A percentile compares a stretch with the other conserved stretches of the same genome.
Evolutionary conservation across 192 early-diverging fungal genomes (phyloP).

Genomic region (Coemansia erecta): DNA sequence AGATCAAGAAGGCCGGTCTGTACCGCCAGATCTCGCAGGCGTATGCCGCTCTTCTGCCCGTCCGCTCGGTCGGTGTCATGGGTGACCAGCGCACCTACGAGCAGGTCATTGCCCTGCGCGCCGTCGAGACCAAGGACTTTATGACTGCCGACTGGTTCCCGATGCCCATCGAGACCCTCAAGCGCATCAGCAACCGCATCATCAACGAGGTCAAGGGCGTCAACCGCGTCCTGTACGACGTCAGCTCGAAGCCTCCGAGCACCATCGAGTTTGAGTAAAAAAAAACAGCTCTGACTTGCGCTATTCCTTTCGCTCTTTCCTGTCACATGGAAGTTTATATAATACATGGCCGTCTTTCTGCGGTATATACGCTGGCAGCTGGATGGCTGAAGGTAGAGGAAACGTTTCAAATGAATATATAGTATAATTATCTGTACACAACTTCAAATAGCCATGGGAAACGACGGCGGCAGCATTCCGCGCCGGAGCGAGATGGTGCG

Average conservation of each 20-base stretch:
- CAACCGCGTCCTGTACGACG: conserved; percentile 96
- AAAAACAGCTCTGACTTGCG: too few species aligned
- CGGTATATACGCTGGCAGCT: too few species aligned
- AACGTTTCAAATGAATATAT: background rate
- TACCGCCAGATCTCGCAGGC: conserved; percentile 98
- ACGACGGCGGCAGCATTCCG: conserved; percentile 56
- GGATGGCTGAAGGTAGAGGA: too few species aligned
- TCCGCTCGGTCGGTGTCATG: conserved; percentile 98
- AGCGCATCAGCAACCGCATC: conserved; percentile 91
- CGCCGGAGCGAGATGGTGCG: conserved; percentile 52
- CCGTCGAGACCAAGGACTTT: conserved; percentile 94
- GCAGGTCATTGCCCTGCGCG: conserved; percentile 96
- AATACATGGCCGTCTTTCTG: too few species aligned
- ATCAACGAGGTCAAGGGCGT: conserved; percentile 99
- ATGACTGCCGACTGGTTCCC: conserved; percentile 98
- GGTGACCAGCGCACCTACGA: conserved; percentile 99
- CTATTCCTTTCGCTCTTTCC: too few species aligned
- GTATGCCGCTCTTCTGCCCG: conserved; percentile 91
- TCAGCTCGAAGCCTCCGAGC: conserved; percentile 96
- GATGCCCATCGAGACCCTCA: conserved; percentile 84
- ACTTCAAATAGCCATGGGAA: conserved; percentile 34
- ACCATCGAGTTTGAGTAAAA: conserved; percentile 99
- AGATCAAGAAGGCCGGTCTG: conserved; percentile 96
- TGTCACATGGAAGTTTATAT: too few species aligned
- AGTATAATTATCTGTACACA: background rate